Conservation (phyloP, 306 rosid genomes). For the Quercus robur region DNA sequence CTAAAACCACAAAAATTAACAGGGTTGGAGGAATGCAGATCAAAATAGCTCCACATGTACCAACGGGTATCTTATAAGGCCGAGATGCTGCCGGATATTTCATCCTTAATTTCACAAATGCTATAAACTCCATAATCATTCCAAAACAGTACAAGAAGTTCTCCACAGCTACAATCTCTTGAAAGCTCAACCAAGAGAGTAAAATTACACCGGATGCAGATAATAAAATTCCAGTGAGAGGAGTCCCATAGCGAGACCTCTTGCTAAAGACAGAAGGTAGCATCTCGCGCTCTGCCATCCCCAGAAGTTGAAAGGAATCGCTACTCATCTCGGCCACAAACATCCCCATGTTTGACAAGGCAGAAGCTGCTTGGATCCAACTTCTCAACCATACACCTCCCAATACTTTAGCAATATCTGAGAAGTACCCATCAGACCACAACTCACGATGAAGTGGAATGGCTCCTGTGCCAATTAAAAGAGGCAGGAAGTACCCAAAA, state of each 20-base stretch:
- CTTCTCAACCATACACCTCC: slow-evolving; percentile 63
- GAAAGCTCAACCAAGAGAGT: slow-evolving; percentile 72
- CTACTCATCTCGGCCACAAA: slow-evolving; percentile 74
- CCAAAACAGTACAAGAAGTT: slow-evolving; percentile 67
- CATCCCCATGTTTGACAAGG: slow-evolving; percentile 75
- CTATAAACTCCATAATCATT: slow-evolving; percentile 64
- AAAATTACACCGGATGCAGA: slow-evolving; percentile 64
- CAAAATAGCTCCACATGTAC: slow-evolving; percentile 47
- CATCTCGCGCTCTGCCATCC: slow-evolving; percentile 67
- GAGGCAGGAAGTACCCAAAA: slow-evolving; percentile 56
- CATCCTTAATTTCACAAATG: slow-evolving; percentile 57
- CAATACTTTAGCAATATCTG: slow-evolving; percentile 45
- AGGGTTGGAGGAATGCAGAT: slow-evolving; percentile 53
- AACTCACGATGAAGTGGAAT: slow-evolving; percentile 35
- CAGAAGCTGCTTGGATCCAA: slow-evolving; percentile 64
- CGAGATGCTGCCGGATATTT: slow-evolving; percentile 34
- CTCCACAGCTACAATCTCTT: slow-evolving; percentile 72
- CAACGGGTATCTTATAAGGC: slow-evolving; percentile 58
- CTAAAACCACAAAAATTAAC: slow-evolving; percentile 51
- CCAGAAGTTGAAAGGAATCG: slow-evolving; percentile 69
- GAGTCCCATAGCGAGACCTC: slow-evolving; percentile 55
- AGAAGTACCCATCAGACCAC: slow-evolving; percentile 67
- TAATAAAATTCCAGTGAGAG: slow-evolving; percentile 48
- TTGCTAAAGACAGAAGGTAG: slow-evolving; percentile 60
- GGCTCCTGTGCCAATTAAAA: slow-evolving; percentile 56